These are phyloP conservation scores for Porogramme epimiltina DNA, from an alignment of 1,284 basidiomycete species.

Conservation along the genomic window DNA sequence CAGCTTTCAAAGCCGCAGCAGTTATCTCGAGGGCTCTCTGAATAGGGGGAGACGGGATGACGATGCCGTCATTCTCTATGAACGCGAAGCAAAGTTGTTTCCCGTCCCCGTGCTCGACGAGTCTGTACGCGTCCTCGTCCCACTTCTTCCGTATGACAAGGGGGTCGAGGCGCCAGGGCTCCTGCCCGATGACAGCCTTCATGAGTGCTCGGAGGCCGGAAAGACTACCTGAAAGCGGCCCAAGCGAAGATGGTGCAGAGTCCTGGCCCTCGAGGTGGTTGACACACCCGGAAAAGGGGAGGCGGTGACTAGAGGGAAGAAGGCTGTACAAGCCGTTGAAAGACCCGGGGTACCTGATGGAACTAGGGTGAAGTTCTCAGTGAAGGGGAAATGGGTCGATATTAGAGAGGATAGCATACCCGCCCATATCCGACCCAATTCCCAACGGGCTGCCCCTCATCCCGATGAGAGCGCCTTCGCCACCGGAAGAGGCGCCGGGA, in stretches of 20 bases:
- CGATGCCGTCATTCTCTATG: constrained; percentile 46
- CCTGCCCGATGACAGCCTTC: constrained; percentile 17
- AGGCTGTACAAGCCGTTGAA: constrained; percentile 85
- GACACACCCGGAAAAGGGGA: constrained; percentile 23
- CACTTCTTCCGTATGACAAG: constrained; percentile 24
- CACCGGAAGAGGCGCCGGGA: constrained; percentile 56
- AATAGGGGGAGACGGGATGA: constrained; percentile 51
- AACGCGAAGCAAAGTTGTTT: constrained; percentile 42
- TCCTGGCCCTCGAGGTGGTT: constrained; percentile 27
- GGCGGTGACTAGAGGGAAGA: constrained; percentile 53
- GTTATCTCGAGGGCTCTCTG: constrained; percentile 46
- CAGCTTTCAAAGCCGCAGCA: constrained; percentile 43
- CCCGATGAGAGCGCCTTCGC: constrained; percentile 59
- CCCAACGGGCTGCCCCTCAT: constrained; percentile 67
- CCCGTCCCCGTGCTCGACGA: constrained; percentile 42
- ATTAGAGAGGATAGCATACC: constrained; percentile 48
- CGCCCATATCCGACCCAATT: constrained; percentile 75
- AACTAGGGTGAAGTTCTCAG: constrained; percentile 43
- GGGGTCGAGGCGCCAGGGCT: constrained; percentile 26
- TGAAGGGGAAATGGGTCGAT: constrained; percentile 43
- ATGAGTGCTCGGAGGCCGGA: constrained; percentile 24
- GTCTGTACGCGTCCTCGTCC: constrained; percentile 25
- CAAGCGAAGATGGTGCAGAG: constrained; percentile 15
- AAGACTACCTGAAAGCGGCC: constrained; percentile 23
- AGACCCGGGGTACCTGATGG: constrained; percentile 72